Evolutionary conservation across 345 rosid species (phyloP).

Genomic region (Pelargonium nanum): DNA sequence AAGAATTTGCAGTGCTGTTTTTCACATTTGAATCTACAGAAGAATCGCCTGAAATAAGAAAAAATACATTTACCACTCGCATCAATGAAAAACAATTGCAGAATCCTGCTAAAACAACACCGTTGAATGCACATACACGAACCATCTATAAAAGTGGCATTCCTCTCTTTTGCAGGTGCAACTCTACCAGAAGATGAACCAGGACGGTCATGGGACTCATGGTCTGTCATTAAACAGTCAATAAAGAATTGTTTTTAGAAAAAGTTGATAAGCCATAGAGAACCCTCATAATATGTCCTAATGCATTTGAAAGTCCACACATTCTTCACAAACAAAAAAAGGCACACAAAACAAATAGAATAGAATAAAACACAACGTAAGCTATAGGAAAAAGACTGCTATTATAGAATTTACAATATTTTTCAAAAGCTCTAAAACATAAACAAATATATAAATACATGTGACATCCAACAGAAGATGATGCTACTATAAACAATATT

Average conservation of each 20-base stretch:
- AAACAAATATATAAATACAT: no score
- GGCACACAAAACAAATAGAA: no score
- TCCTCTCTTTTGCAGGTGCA: constrained; percentile 30
- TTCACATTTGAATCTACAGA: constrained; percentile 28
- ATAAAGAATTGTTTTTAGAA: no score
- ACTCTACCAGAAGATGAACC: constrained; percentile 45
- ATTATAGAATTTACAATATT: no score
- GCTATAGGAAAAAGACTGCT: no score
- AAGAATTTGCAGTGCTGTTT: constrained; percentile 35
- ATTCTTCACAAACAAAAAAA: no score
- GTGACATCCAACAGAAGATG: no score
- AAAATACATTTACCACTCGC: constrained; percentile 8
- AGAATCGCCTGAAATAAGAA: constrained; percentile 30
- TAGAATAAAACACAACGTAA: no score
- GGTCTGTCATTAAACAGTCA: constrained; percentile 31
- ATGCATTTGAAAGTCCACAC: no score
- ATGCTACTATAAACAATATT: not conserved
- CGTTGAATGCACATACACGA: constrained; percentile 15
- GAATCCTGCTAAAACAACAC: not conserved
- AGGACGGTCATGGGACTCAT: constrained; percentile 35
- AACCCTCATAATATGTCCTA: no score
- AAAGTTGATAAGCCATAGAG: no score
- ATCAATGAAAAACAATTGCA: not conserved
- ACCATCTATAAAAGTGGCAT: constrained; percentile 37
- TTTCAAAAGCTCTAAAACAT: no score